These are phyloP conservation scores for Clarireedia monteithiana DNA, from an alignment of 2,329 filamentous ascomycete species.

Conservation along the genomic window DNA sequence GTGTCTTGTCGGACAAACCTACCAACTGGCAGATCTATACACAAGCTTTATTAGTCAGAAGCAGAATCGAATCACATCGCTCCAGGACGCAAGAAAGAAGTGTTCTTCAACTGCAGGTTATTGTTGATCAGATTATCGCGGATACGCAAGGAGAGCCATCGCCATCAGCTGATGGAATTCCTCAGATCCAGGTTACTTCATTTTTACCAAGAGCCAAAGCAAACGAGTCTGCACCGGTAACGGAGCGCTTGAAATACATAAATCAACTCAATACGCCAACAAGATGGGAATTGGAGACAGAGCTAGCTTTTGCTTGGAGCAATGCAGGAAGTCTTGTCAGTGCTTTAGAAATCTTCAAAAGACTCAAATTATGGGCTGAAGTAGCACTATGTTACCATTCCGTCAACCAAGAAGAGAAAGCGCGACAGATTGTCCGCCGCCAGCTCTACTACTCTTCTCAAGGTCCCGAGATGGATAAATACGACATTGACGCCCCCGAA, in stretches of 20 bases:
- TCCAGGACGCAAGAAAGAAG: constrained; percentile 84
- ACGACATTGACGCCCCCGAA: constrained; percentile 44
- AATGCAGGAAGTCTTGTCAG: constrained; percentile 79
- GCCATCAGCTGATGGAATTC: constrained; percentile 27
- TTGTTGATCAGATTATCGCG: constrained; percentile 90
- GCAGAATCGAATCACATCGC: constrained; percentile 79
- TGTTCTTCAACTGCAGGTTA: constrained; percentile 84
- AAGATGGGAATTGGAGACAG: constrained; percentile 88
- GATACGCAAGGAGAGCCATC: constrained; percentile 49
- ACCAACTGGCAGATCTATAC: constrained; percentile 99
- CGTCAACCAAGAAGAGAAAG: constrained; percentile 65
- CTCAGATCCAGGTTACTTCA: constrained; percentile 52
- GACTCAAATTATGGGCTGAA: constrained; percentile 89
- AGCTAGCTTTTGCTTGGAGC: constrained; percentile 90
- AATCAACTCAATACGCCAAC: constrained; percentile 78
- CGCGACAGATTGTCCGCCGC: constrained; percentile 65
- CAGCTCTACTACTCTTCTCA: constrained; percentile 65
- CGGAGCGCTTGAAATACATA: constrained; percentile 73
- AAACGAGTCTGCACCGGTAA: constrained; percentile 69
- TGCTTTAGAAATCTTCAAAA: constrained; percentile 91
- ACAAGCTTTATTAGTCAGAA: constrained; percentile 81
- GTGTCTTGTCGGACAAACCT: constrained; percentile 79
- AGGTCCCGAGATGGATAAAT: constrained; percentile 30
- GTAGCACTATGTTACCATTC: constrained; percentile 68
- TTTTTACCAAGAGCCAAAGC: constrained; percentile 74